Base-by-base conservation (phyloP, 805 yeast genomes). In the Yamadazyma paraphyllophila region DNA sequence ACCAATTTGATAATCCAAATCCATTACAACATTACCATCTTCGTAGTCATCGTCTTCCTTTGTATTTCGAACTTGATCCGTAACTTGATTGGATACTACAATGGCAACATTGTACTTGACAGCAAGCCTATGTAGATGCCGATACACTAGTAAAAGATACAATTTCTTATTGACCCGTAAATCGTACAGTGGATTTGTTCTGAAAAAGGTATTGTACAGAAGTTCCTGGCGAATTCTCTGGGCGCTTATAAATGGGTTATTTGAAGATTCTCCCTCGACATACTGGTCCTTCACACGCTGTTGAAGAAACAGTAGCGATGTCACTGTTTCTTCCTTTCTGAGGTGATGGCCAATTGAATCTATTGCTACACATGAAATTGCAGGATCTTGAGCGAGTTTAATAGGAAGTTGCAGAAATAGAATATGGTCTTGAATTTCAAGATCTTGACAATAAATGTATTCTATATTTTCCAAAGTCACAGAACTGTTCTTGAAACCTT, bases 291-390 rank as follows among this genome's bases (percentile, higher is more conserved):
- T 42, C 4, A 66, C 45, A 36, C 45, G 46, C 14, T 65, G 65
- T 32, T 56, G 56, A 20, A 66, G 62, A 26, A 63, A 63, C 27
- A 60, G 67, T 34, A 71, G 66, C 35, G 65, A 72, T 17, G 81
- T 58, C 2, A 53, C 48, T 2, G 54, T 46, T 20, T 57, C 64
- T 51, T 83, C 88, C 1, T 82, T 82, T 46, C 95, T 68, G 27
- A 90, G 61, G 61, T 86, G 96, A 57, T 88, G 96, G 0, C 92
- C 82, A 3, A 91, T 79, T 29, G 96, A 86, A 62, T 92, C 98
- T 8, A 91, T 71, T 1, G 89, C 74, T 0, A 92, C 70, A 2
- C 83, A 69, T 6, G 10, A 60, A 50, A 27, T 66, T 11, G 7
- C 16, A 7, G 25, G 30, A 10, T 36, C 37, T 15, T 17, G 50